Conservation (phyloP, 768 basidiomycete species). For the Rubroboletus satanas region DNA sequence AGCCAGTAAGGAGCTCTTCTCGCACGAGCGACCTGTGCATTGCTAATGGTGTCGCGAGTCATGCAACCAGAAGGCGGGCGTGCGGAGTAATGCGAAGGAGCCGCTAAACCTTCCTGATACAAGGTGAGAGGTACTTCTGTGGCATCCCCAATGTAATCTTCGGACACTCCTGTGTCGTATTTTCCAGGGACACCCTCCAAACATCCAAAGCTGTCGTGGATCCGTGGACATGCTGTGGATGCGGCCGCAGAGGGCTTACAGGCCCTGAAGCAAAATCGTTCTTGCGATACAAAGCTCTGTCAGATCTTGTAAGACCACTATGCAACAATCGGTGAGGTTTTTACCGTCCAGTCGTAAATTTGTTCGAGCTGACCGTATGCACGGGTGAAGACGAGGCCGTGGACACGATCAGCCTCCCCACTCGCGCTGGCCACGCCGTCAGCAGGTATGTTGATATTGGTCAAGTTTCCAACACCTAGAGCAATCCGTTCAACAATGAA, state of each 20-base stretch:
- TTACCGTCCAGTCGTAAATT: constrained; percentile 71
- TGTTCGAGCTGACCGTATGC: constrained; percentile 60
- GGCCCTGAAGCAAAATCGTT: constrained; percentile 69
- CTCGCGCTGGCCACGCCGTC: constrained; percentile 58
- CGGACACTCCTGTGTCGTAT: constrained; percentile 43
- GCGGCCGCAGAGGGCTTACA: constrained; percentile 53
- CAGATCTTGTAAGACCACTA: constrained; percentile 9
- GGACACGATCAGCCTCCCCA: constrained; percentile 56
- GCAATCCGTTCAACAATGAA: constrained; percentile 22
- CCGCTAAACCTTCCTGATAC: constrained; percentile 55
- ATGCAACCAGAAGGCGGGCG: constrained; percentile 63
- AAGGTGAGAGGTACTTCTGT: constrained; percentile 58
- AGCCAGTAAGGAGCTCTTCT: constrained; percentile 21
- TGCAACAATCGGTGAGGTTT: constrained; percentile 4
- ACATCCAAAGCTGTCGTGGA: constrained; percentile 55
- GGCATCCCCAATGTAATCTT: constrained; percentile 51
- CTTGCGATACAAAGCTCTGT: constrained; percentile 59
- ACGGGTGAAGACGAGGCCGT: constrained; percentile 67
- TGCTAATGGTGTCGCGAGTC: constrained; percentile 47
- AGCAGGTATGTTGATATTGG: constrained; percentile 56
- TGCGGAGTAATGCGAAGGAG: constrained; percentile 52
- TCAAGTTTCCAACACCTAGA: constrained; percentile 63
- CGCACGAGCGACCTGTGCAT: constrained; percentile 33
- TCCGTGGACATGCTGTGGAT: constrained; percentile 56
- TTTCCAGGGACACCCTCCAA: constrained; percentile 59